Evolutionary conservation across 2,329 filamentous ascomycete species (phyloP).

Genomic region (Byssochlamys sp.): DNA sequence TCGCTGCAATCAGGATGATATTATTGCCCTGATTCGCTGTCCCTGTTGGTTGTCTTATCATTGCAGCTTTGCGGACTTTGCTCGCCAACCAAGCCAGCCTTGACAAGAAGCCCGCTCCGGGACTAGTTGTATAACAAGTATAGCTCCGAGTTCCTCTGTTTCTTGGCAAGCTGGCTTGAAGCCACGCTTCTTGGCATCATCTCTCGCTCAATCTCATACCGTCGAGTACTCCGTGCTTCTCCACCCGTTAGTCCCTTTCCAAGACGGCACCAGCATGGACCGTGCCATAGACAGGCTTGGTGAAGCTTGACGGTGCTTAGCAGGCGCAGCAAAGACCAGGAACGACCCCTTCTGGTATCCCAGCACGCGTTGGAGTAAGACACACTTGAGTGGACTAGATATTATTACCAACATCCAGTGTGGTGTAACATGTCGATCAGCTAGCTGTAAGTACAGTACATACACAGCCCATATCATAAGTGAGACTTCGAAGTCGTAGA

Average conservation of each 20-base stretch:
- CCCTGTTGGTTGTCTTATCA: not conserved
- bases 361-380: not conserved
- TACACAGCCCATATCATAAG: not conserved
- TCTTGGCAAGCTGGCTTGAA: not conserved
- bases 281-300: not conserved
- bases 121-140: not conserved
- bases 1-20: not conserved
- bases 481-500: not conserved
- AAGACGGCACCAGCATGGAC: too few species aligned
- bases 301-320: not conserved
- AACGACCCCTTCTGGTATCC: not conserved
- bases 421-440: not conserved
- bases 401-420: not conserved
- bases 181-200: not conserved
- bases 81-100: not conserved
- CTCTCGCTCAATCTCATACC: not conserved
- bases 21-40: not conserved
- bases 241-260: too few species aligned
- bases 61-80: not conserved
- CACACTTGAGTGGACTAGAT: not conserved
- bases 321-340: not conserved
- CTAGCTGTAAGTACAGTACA: not conserved
- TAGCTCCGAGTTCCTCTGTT: not conserved
- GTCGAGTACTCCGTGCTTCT: too few species aligned
- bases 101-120: not conserved